Percentiles rank a stretch among this genome's conserved stretches.
Evolutionary conservation across 2,329 filamentous ascomycete species (phyloP).

Genomic region (Mollisia scopiformis): DNA sequence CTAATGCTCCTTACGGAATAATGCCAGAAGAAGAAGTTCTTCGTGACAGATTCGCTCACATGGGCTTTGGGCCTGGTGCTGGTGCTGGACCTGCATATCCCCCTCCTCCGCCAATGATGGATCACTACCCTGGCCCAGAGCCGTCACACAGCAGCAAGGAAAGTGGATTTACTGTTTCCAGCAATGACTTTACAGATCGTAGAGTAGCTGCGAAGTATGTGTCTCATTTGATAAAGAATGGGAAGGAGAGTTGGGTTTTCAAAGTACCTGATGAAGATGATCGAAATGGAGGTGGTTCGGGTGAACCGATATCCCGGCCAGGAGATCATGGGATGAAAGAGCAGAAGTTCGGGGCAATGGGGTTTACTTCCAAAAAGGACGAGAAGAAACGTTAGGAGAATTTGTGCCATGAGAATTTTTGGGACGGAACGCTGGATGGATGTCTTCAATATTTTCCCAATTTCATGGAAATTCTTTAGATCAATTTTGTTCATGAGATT

Average conservation of each 20-base stretch:
- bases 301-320: not conserved
- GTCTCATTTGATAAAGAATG: not conserved
- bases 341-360: not conserved
- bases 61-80: not conserved
- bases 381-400: not conserved
- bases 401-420: too few relatives aligned
- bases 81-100: not conserved
- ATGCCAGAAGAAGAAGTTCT: not conserved
- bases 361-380: not conserved
- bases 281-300: not conserved
- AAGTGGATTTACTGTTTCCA: not conserved
- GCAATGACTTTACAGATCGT: not conserved
- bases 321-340: not conserved
- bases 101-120: not conserved
- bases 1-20: not conserved
- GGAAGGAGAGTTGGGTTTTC: not conserved
- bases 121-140: not conserved
- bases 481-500: too few relatives aligned
- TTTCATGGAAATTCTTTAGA: too few relatives aligned
- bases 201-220: not conserved
- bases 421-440: too few relatives aligned
- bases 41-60: not conserved
- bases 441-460: too few relatives aligned
- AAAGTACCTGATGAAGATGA: not conserved
- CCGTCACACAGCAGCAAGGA: not conserved